Base-by-base conservation (phyloP, 1,284 basidiomycete genomes). In the Veloboletus limbatus region DNA sequence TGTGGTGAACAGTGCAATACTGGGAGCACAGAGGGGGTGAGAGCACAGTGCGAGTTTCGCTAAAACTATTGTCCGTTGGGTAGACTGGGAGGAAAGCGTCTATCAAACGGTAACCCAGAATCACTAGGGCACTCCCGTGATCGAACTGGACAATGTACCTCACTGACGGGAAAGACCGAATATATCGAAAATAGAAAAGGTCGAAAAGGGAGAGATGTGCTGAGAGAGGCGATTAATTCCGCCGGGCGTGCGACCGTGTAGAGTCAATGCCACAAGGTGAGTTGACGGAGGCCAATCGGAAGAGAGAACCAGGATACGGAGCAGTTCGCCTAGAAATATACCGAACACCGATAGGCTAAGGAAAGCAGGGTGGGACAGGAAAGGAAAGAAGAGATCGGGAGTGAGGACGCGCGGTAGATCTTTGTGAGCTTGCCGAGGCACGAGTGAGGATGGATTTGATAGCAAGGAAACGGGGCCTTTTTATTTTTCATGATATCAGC, bases 261-360 rank as follows among this genome's bases (percentile, higher is more conserved):
- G 49, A 52, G 52, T 49, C 39, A 48, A 62, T 66, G 53, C 60
- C 62, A 68, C 64, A 62, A 62, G 60, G 58, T 52, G 32, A 24
- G 40, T 20, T 31, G 49, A 50, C 20, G 25, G 33, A 38, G 33
- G 38, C 65, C 52, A 65, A 67, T 64, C 64, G 60, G 62, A 53
- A 55, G 36, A 35, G 40, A 18, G 51, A 38, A 48, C 45, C 45
- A 60, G 53, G 60, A 50, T 54, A 67, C 65, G 69, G 71, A 63
- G 60, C 66, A 70, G 65, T 66, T 59, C 52, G 55, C 53, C 56
- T 62, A 51, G 54, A 55, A 59, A 65, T 63, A 61, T 53, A 52
- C 55, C 56, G 57, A 55, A 54, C 50, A 67, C 65, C 60, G 71
- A 73, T 69, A 72, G 67, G 69, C 47, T 58, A 58, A 63, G 50